These are phyloP conservation scores for Podospora bellae-mahoneyi DNA, from an alignment of 495 filamentous ascomycete species.

Conservation along the genomic window DNA sequence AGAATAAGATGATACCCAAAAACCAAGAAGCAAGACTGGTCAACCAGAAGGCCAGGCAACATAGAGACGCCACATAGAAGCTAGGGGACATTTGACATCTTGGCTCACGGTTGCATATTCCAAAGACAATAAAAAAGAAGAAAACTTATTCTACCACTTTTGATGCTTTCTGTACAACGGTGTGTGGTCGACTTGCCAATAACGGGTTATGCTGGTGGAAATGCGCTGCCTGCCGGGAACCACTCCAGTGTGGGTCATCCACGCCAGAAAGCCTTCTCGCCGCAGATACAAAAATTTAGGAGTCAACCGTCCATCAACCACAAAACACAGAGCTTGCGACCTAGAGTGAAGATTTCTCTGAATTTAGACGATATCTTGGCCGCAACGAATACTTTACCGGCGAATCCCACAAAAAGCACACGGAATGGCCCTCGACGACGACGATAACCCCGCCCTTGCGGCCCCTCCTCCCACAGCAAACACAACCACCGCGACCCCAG, in stretches of 20 bases:
- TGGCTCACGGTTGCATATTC: too few relatives aligned
- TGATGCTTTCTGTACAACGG: too few relatives aligned
- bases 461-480: conserved; percentile 3
- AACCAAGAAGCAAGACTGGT: too few relatives aligned
- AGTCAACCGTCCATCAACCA: not conserved
- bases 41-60: too few relatives aligned
- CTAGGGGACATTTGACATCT: too few relatives aligned
- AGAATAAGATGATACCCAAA: too few relatives aligned
- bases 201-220: not conserved
- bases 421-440: conserved; percentile 45
- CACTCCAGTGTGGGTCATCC: not conserved
- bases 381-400: not conserved
- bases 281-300: not conserved
- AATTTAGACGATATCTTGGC: not conserved
- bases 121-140: too few relatives aligned
- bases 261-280: not conserved
- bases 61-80: too few relatives aligned
- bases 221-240: not conserved
- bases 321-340: not conserved
- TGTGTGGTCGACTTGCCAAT: too few relatives aligned
- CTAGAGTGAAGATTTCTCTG: not conserved
- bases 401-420: not conserved
- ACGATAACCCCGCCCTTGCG: conserved; percentile 32
- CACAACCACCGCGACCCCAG: conserved; percentile 9
- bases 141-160: not conserved